Evolutionary conservation across 2,329 filamentous ascomycete species (phyloP).

Genomic region (Nemania sp.): DNA sequence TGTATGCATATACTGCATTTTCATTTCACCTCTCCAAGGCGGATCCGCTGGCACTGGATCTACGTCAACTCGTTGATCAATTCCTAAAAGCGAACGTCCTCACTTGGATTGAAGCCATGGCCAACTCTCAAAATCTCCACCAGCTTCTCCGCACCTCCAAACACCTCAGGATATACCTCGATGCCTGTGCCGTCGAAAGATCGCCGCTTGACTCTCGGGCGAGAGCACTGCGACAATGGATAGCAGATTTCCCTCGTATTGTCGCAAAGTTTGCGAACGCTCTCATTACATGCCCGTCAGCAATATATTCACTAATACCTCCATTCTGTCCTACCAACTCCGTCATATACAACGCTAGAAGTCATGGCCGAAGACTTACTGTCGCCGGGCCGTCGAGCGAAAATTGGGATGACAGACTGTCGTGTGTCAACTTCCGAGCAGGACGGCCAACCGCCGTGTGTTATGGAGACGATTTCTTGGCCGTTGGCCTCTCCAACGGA

Average conservation of each 20-base stretch:
- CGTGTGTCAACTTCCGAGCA: neutral
- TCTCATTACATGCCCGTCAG: neutral
- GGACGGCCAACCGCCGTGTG: neutral
- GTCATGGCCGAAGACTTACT: neutral
- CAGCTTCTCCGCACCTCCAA: neutral
- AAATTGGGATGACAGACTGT: slow-evolving; percentile 3
- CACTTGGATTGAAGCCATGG: slow-evolving; percentile 6
- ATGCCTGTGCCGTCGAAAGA: neutral
- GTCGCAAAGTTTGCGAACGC: no score
- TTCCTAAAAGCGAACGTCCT: slow-evolving; percentile 1
- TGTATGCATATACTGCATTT: neutral
- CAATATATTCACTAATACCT: slow-evolving; percentile 8
- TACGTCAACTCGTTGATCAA: neutral
- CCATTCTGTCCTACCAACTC: neutral
- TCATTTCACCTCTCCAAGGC: slow-evolving; percentile 10
- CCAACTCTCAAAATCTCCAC: neutral
- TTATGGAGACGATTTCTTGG: slow-evolving; percentile 7
- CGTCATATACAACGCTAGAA: neutral
- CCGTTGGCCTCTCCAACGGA: neutral
- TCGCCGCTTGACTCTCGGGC: slow-evolving; percentile 5
- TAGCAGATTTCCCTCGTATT: neutral
- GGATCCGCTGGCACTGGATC: neutral
- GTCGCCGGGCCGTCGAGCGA: neutral
- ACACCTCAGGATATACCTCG: neutral
- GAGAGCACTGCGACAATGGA: neutral